These are phyloP conservation scores for Paramecium sonneborni DNA, from an alignment of 73 alveolate species.

Conservation along the genomic window DNA sequence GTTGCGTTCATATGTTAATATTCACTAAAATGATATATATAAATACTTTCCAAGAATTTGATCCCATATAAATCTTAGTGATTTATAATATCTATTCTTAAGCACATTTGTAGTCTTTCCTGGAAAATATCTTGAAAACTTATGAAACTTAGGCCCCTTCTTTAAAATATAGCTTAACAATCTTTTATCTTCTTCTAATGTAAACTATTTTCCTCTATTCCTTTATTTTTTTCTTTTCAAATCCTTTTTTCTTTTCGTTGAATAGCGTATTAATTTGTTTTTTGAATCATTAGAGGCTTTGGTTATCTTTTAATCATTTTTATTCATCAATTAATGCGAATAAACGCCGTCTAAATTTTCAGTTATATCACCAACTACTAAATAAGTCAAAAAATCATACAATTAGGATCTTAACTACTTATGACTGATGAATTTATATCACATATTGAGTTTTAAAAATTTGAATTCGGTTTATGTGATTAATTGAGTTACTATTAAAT, in stretches of 20 bases:
- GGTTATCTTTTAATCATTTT: not conserved
- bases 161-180: not conserved
- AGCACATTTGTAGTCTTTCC: not conserved
- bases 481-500: not conserved
- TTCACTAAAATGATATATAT: not conserved
- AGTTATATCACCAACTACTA: conserved; percentile 9
- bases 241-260: not conserved
- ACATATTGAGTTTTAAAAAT: not conserved
- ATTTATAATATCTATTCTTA: conserved; percentile 20
- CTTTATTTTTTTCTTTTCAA: not conserved
- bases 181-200: not conserved
- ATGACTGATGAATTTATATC: not conserved
- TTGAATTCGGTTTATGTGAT: not conserved
- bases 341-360: conserved; percentile 35
- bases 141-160: conserved; percentile 17
- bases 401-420: not conserved
- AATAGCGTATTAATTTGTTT: not conserved
- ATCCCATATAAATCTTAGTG: not conserved
- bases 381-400: not conserved
- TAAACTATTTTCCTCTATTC: not conserved
- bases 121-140: conserved; percentile 5
- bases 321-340: not conserved
- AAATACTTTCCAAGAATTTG: not conserved
- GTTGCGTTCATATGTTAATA: not conserved
- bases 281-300: not conserved